Evolutionary conservation across 2,329 filamentous ascomycete species (phyloP), one percentile per base, ranked within the genome.

Genomic region (Colletotrichum karsti): DNA sequence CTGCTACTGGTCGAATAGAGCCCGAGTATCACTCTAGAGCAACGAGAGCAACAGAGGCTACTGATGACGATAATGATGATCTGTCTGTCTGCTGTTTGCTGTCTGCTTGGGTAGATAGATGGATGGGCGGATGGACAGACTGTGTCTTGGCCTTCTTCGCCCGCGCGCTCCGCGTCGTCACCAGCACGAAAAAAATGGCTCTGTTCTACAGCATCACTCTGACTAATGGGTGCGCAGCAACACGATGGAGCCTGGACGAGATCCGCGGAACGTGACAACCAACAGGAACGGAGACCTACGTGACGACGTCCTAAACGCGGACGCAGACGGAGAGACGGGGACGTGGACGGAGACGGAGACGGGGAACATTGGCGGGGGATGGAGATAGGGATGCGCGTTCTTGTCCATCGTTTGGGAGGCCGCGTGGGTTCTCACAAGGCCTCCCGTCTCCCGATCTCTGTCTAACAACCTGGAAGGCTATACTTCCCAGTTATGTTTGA

Each of bases 191-290:
- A 10, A 63, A 63, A 58, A 53, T 30, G 24, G 13, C 53, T 58
- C 60, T 58, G 44, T 24, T 24, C 39, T 37, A 53, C 28, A 44
- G 26, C 44, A 63, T 46, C 44, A 39, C 59, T 26, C 64, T 67
- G 59, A 67, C 64, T 67, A 67, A 67, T 63, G 44, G 20, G 39
- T 24, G 37, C 24, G 59, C 42, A 35, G 35, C 30, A 13, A 35
- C 33, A 44, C 37, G 35, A 59, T 59, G 37, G 42, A 46, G 35
- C 20, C 44, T 24, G 24, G 28, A 65, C 37, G 37, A n/a, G 55
- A n/a, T 35, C 46, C 46, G 10, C 56, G 57, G 63, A 51, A 39
- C n/a, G 42, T 48, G 39, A 35, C 33, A 13, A 13, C 33, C 33
- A 35, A 35, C 56, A 46, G 48, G 48, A 35, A 13, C 33, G 10